A percentile compares a stretch with the other conserved stretches of the same genome.
These are phyloP conservation scores for Kwoniella dejecticola DNA, from an alignment of 768 basidiomycete genomes.

Conservation along the genomic window DNA sequence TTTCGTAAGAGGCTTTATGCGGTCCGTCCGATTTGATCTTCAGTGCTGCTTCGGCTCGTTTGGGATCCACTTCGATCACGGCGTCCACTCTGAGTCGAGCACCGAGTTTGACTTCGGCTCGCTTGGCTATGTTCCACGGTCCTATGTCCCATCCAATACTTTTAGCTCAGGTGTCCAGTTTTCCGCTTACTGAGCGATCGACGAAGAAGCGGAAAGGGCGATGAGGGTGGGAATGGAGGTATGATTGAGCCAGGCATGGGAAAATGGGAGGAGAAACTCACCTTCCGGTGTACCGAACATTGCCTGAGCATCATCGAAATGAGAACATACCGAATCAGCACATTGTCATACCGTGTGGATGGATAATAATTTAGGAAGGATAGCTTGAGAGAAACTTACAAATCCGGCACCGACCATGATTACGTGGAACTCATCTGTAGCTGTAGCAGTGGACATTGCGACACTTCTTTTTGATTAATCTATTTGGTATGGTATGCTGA, in stretches of 20 bases:
- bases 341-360: too few species aligned
- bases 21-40: constrained; percentile 80
- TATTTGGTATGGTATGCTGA: neutral
- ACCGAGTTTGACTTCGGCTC: constrained; percentile 73
- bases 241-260: too few species aligned
- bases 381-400: constrained; percentile 22
- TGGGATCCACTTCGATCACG: constrained; percentile 82
- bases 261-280: too few species aligned
- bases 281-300: constrained; percentile 49
- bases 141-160: constrained; percentile 13
- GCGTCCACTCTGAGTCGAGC: constrained; percentile 90
- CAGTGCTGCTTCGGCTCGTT: constrained; percentile 76
- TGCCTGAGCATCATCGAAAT: too few species aligned
- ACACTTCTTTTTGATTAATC: neutral
- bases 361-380: neutral
- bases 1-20: constrained; percentile 81
- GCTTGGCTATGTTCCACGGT: constrained; percentile 55
- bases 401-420: constrained; percentile 42
- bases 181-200: neutral
- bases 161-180: neutral
- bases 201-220: too few species aligned
- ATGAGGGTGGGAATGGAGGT: too few species aligned
- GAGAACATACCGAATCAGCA: too few species aligned
- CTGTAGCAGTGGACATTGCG: neutral
- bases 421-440: constrained; percentile 28